Evolutionary conservation across 805 yeast genomes (phyloP), one percentile per base, ranked within the genome.

Genomic region (Wickerhamiella nectarea): DNA sequence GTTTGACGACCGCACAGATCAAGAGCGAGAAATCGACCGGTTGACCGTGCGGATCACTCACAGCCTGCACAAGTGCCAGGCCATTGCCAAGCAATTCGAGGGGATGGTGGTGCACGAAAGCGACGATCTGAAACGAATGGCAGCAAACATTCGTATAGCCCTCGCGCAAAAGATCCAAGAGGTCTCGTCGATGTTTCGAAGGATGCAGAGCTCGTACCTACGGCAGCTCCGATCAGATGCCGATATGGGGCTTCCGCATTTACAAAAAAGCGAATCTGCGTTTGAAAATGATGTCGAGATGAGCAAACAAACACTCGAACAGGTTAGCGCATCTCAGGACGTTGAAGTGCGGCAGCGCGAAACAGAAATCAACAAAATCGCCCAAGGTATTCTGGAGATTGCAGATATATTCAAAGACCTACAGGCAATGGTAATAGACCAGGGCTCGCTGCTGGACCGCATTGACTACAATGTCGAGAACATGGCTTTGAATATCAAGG

Each of bases 321-420:
- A 50, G 29, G 42, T 39, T 15, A 7, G 18, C 12, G 42, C 36
- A 3, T 21, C 35, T 5, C 28, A 31, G 14, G 48, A 47, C 25
- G 51, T 45, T 38, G 44, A 42, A 48, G 51, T 44, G 48, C 71
- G 75, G 44, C 84, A 81, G 52, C 69, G 98, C 43, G 98, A 91
- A 56, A 74, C 77, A 43, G 98, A 89, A 56, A 91, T 91, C 43
- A 80, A 81, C 25, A 81, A 80, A 51, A 71, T 91, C 43, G 97
- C 98, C 3, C 84, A 83, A 67, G 95, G 96, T 41, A 94, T 91
- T 36, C 66, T 89, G 34, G 99, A 91, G 58, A 83, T 91, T 1
- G 81, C 93, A 24, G 84, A 89, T 1, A 89, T 91, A 36, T 91
- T 91, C 66, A 80, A 81, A 58, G 97, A 91, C 56, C 74, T 91